Evolutionary conservation across 176 grass and related monocot genomes (phyloP).

Genomic region (Microstegium vimineum): DNA sequence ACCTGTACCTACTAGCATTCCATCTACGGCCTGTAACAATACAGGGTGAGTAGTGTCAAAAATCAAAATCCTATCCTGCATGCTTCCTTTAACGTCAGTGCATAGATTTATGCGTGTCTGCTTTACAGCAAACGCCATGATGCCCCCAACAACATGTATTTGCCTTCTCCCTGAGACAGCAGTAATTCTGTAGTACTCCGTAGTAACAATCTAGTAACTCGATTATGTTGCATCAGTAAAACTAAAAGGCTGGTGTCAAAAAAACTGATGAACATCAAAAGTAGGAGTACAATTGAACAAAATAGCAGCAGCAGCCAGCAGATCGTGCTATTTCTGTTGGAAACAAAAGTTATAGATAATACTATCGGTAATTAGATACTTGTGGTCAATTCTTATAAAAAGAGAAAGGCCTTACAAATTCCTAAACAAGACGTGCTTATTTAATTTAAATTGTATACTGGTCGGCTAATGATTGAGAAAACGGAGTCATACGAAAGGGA

Average conservation of each 20-base stretch:
- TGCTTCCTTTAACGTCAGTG: background rate
- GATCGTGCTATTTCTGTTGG: background rate
- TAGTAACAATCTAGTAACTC: background rate
- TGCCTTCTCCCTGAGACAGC: background rate
- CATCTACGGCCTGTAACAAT: constrained; percentile 31
- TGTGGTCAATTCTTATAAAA: background rate
- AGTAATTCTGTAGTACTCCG: background rate
- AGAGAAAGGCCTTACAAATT: background rate
- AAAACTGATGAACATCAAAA: no score
- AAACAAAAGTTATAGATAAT: background rate
- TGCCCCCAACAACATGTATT: background rate
- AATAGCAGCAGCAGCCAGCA: background rate
- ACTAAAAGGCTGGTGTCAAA: background rate
- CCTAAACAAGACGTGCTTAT: background rate
- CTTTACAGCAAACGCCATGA: background rate
- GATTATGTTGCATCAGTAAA: background rate
- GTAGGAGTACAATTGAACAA: background rate
- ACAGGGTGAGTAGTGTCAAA: constrained; percentile 42
- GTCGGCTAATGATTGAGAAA: constrained; percentile 18
- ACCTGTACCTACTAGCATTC: constrained; percentile 20
- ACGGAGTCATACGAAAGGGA: constrained; percentile 26
- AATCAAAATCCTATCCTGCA: background rate
- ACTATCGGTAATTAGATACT: constrained; percentile 11
- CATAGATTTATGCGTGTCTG: background rate
- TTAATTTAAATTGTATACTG: background rate